Evolutionary conservation across 1,284 basidiomycete species (phyloP), one percentile per base, ranked within the genome.

Genomic region (Blastosporella zonata): DNA sequence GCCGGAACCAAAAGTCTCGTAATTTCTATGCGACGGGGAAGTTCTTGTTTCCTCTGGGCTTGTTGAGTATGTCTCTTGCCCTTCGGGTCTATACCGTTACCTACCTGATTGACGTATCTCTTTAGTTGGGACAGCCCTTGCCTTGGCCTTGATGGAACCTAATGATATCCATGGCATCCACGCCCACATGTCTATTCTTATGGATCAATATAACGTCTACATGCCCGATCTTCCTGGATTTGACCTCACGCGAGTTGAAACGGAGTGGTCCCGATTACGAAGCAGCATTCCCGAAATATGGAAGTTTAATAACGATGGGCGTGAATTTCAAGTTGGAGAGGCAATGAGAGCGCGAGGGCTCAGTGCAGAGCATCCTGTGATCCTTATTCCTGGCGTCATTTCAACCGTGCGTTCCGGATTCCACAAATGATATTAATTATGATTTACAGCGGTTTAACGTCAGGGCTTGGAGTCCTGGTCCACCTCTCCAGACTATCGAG

Each of bases 391-490:
- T 2, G 92, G 91, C 0, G 79, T 90, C 21, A 79, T 90, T 43
- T 88, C 85, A 2, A 90, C 85, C 0, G 86, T 85, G 53, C 48
- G 78, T 68, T 27, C 2, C 22, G 38, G 15, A 37, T 43, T 40
- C 13, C 21, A 17, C 9, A 17, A 41, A 20, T n/a, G 21, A 18
- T 29, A 10, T 31, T n/a, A 27, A 27, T 31, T 13, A 22, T 28
- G 6, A 45, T 38, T 46, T 25, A 50, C 35, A 35, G 17, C 29
- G 8, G 39, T 34, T n/a, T 17, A 21, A n/a, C 21, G 22, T 31
- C 44, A 87, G 86, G 82, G 86, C 13, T 69, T 94, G 43, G 90
- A 93, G 62, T 90, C 87, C 5, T 94, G 92, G 92, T 87, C 87
- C 0, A 93, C 92, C 0, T 70, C 79, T 1, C 84, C 86, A 0